phyloP scores from a whole-genome alignment of 305 asterid species.

The Fraxinus nigra region DNA sequence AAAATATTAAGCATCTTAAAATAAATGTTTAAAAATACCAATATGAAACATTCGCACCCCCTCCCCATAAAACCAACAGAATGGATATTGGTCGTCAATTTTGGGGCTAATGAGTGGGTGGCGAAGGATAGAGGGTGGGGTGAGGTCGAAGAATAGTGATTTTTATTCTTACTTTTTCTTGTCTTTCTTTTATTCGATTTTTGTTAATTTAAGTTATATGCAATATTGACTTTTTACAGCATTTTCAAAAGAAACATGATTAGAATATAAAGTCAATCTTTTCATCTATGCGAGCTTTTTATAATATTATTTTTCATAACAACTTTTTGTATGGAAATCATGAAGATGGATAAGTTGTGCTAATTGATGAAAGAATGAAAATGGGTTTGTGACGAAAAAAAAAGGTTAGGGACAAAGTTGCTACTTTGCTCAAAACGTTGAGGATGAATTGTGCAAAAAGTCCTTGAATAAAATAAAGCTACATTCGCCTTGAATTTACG shows the following conservation, averaged over 20 bases:
- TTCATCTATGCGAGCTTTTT: background rate
- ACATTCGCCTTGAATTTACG: background rate
- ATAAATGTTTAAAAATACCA: background rate
- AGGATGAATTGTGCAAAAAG: background rate
- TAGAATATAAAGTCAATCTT: too few relatives aligned
- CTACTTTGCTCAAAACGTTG: background rate
- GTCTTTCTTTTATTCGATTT: too few relatives aligned
- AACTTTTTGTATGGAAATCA: background rate
- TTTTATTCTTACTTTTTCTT: too few relatives aligned
- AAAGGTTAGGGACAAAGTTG: background rate
- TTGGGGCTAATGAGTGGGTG: too few relatives aligned
- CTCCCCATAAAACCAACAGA: background rate
- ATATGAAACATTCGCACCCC: background rate
- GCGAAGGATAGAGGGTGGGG: too few relatives aligned
- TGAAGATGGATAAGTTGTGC: background rate
- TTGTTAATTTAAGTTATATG: too few relatives aligned
- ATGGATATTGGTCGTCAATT: too few relatives aligned
- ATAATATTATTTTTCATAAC: background rate
- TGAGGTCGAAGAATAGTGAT: too few relatives aligned
- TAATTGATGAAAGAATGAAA: background rate
- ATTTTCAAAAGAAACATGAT: background rate
- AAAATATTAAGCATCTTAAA: too few relatives aligned
- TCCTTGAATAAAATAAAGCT: too few relatives aligned
- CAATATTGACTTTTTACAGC: background rate
- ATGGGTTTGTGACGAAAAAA: background rate